A percentile compares a stretch with the other conserved stretches of the same genome.
phyloP scores from a whole-genome alignment of 371 early-diverging fungal species.

The Mortierella sp. region DNA sequence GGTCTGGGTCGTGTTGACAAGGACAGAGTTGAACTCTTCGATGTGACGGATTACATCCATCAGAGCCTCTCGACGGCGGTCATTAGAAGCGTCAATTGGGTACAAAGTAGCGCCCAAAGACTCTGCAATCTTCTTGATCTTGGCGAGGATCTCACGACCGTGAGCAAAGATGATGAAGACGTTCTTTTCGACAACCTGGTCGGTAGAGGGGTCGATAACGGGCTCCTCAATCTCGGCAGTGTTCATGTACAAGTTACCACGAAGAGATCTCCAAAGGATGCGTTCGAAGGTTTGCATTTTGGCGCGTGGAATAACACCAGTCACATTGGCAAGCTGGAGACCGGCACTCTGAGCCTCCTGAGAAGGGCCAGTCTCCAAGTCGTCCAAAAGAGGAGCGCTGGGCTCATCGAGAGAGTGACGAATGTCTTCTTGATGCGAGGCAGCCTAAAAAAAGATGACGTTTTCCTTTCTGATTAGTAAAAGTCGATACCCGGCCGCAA shows the following conservation, averaged over 20 bases:
- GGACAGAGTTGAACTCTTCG: constrained; percentile 65
- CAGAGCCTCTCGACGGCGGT: constrained; percentile 85
- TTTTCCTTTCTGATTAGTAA: not conserved
- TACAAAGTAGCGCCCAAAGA: constrained; percentile 96
- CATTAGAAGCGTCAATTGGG: constrained; percentile 84
- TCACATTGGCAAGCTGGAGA: constrained; percentile 67
- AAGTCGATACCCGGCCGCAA: not conserved
- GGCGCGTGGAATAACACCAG: constrained; percentile 90
- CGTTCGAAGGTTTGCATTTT: constrained; percentile 93
- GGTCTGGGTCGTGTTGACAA: constrained; percentile 88
- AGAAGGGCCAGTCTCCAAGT: constrained; percentile 64
- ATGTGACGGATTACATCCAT: constrained; percentile 46
- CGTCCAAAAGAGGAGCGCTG: constrained; percentile 75
- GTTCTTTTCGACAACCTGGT: constrained; percentile 90
- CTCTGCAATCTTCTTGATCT: constrained; percentile 95
- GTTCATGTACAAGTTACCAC: constrained; percentile 98
- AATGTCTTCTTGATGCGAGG: constrained; percentile 62
- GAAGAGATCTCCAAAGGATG: constrained; percentile 96
- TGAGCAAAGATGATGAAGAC: constrained; percentile 98
- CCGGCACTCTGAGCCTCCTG: constrained; percentile 40
- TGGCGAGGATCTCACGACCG: constrained; percentile 89
- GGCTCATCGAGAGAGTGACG: constrained; percentile 70
- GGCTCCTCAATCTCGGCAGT: constrained; percentile 94
- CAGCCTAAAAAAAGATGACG: constrained; percentile 58
- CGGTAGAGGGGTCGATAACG: constrained; percentile 87